Evolutionary conservation across 495 filamentous ascomycete species (phyloP).

Genomic region (Pseudoneurospora amorphoporcata): DNA sequence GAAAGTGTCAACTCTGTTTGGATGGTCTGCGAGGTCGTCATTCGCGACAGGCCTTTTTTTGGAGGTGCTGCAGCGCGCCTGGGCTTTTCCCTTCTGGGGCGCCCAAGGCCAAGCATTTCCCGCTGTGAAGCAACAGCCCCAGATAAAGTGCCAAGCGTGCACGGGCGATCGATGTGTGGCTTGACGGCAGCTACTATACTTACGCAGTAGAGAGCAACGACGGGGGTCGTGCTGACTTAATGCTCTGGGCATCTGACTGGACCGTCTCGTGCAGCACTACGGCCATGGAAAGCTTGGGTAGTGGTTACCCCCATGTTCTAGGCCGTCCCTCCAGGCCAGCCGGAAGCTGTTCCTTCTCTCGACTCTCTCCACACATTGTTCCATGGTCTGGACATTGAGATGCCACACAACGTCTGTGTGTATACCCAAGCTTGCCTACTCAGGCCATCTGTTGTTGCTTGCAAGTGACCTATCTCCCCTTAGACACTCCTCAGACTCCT

Average conservation of each 20-base stretch:
- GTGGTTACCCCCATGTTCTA: not conserved
- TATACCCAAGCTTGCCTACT: not conserved
- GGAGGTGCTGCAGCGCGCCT: constrained; percentile 17
- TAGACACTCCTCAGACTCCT: not conserved
- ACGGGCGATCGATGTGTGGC: not conserved
- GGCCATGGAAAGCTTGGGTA: not conserved
- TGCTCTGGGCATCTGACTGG: not conserved
- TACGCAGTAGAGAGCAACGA: not conserved
- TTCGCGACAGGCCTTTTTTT: constrained; percentile 9
- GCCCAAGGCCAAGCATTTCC: not conserved
- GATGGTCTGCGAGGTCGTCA: not conserved
- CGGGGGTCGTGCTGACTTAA: not conserved
- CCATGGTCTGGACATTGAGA: not conserved
- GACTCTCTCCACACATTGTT: not conserved
- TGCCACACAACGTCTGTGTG: not conserved
- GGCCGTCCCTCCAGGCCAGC: not conserved
- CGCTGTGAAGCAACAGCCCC: not conserved
- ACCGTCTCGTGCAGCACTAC: not conserved
- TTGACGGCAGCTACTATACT: not conserved
- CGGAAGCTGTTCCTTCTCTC: not conserved
- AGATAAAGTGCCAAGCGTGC: not conserved
- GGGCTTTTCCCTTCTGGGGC: not conserved
- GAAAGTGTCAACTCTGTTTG: not conserved
- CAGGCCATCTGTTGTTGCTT: not conserved
- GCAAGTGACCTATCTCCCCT: not conserved